Conservation (phyloP, 257 asterid genomes). For the Jaltomata sinuosa region DNA sequence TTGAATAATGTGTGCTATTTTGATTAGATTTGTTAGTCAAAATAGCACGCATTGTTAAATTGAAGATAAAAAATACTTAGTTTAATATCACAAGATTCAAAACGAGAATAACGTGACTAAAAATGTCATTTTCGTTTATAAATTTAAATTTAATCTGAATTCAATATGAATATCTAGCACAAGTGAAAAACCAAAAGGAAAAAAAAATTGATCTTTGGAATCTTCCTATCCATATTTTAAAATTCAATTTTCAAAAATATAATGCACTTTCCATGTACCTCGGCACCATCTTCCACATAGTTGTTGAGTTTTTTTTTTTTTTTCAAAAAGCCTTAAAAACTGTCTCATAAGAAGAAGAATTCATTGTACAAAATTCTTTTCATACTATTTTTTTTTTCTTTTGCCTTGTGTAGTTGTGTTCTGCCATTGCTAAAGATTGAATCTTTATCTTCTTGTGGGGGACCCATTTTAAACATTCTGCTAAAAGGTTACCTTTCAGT, state of each 20-base stretch:
- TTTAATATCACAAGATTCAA: too few relatives aligned
- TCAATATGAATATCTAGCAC: background rate
- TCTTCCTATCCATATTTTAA: background rate
- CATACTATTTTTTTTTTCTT: background rate
- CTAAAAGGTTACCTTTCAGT: too few relatives aligned
- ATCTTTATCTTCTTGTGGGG: too few relatives aligned
- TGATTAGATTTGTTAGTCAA: too few relatives aligned
- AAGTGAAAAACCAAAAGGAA: accelerated
- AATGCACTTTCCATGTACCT: background rate
- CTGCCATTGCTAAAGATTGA: too few relatives aligned
- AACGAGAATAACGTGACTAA: too few relatives aligned
- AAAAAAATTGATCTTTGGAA: background rate
- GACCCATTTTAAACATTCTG: too few relatives aligned
- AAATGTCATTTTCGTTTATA: too few relatives aligned
- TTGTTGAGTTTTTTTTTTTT: background rate
- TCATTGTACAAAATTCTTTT: background rate
- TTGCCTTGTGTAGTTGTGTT: too few relatives aligned
- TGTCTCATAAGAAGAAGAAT: background rate
- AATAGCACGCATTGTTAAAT: too few relatives aligned
- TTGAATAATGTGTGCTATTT: too few relatives aligned
- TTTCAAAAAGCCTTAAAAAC: background rate
- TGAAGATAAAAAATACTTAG: too few relatives aligned
- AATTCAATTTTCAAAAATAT: background rate
- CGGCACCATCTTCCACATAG: background rate
- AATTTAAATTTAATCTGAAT: background rate